Base-by-base conservation (phyloP, 352 stramenopile genomes). In the Elongisporangium undulatum region DNA sequence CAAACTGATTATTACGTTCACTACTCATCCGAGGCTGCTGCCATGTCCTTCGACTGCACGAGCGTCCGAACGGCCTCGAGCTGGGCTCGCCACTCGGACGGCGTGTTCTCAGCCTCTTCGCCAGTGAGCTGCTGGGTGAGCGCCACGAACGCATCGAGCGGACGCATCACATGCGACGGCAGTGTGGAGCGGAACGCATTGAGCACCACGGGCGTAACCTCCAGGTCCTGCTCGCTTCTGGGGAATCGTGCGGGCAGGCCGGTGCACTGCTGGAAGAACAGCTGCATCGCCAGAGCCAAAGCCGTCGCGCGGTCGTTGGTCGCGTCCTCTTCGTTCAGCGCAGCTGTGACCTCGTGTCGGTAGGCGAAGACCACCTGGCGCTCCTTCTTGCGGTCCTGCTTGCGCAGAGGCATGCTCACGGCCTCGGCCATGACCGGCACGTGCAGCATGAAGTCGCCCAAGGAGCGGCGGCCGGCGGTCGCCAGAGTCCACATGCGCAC, bases 341-440 rank as follows among this genome's bases (percentile, higher is more conserved):
- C 39, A 17, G 10, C 34, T 17, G 34, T 17, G 34, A 45, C 34
- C 34, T 45, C 12, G 63, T 90, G 79, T 29, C 83, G 77, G 51
- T 89, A 85, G 6, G 60, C 58, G 24, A 91, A 93, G 7, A 90
- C 67, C 49, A 89, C 58, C 24, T 91, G 79, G 8, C 81, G 78
- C 69, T 95, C 84, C 54, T 90, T 90, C 62, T 95, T 95, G 20
- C 85, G 83, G 62, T 95, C 85, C 20, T 85, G 60, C 59, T 93
- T 95, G 19, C 74, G 76, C 66, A 91, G 59, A 23, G 85, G 85
- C 68, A 95, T 89, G 59, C 75, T 87, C 64, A 95, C 50, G 13
- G 72, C 77, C 8, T 84, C 69, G 9, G 77, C 74, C 10, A 95
- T 53, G 22, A 80, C 68, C 3, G 71, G 67, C 1, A 95, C 55